phyloP scores from a whole-genome alignment of 768 basidiomycete genomes.

The Suillus plorans region DNA sequence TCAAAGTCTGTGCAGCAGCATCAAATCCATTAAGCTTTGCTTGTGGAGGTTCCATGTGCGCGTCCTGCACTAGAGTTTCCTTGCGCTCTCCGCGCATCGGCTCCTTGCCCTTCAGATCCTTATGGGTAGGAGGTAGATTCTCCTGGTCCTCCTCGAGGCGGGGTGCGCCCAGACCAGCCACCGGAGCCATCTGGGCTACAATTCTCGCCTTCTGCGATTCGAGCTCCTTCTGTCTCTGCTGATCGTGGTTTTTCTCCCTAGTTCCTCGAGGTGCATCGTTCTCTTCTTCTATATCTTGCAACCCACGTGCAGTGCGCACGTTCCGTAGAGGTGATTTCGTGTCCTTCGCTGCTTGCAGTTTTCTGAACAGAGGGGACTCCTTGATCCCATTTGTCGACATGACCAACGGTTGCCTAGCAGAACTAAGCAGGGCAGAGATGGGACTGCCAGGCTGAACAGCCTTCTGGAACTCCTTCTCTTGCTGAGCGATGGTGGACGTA shows the following conservation, averaged over 20 bases:
- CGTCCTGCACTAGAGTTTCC: conserved; percentile 14
- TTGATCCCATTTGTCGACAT: conserved; percentile 50
- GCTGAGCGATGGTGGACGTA: conserved; percentile 69
- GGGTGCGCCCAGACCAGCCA: conserved; percentile 22
- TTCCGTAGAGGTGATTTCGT: conserved; percentile 53
- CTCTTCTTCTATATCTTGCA: conserved; percentile 48
- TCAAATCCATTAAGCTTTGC: conserved; percentile 62
- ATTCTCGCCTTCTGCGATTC: conserved; percentile 92
- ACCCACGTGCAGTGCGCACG: conserved; percentile 36
- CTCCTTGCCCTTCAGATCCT: conserved; percentile 33
- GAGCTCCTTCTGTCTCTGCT: conserved; percentile 65
- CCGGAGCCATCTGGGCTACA: conserved; percentile 88
- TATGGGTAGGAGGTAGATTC: conserved; percentile 32
- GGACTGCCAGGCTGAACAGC: conserved; percentile 95
- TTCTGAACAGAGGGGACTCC: conserved; percentile 42
- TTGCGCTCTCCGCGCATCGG: conserved; percentile 24
- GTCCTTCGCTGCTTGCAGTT: conserved; percentile 53
- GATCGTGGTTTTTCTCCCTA: conserved; percentile 39
- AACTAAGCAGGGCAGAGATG: conserved; percentile 86
- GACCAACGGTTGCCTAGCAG: conserved; percentile 84
- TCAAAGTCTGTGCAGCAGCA: conserved; percentile 51
- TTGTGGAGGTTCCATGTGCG: conserved; percentile 24
- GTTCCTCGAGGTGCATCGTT: conserved; percentile 39
- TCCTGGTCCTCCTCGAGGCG: conserved; percentile 36
- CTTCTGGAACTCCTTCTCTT: conserved; percentile 96